These are phyloP conservation scores for Saksenaea vasiformis DNA, from an alignment of 371 early-diverging fungal species.

Conservation along the genomic window DNA sequence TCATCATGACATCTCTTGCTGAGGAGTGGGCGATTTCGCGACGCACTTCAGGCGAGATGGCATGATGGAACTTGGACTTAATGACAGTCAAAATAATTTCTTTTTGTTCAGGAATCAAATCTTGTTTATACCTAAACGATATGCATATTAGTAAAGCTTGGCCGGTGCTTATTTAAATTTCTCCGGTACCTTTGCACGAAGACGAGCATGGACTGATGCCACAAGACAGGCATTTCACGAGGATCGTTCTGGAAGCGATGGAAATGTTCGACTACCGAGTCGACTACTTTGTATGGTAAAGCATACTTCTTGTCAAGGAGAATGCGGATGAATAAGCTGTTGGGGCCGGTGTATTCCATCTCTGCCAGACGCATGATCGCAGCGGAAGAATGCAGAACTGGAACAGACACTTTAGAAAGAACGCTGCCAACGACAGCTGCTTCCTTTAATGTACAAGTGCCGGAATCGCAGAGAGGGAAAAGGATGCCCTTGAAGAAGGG, in stretches of 20 bases:
- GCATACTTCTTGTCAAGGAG: constrained; percentile 98
- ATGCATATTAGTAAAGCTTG: not conserved
- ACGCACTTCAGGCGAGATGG: constrained; percentile 91
- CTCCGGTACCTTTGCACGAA: constrained; percentile 81
- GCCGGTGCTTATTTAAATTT: not conserved
- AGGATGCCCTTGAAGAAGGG: constrained; percentile 98
- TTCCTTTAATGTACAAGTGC: constrained; percentile 94
- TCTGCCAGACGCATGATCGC: constrained; percentile 93
- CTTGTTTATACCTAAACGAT: constrained; percentile 84
- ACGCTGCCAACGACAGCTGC: constrained; percentile 95
- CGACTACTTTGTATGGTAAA: constrained; percentile 95
- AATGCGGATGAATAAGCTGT: constrained; percentile 91
- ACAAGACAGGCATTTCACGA: constrained; percentile 91
- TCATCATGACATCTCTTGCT: constrained; percentile 64
- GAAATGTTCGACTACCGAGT: constrained; percentile 94
- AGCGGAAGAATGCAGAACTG: constrained; percentile 94
- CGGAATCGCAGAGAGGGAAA: constrained; percentile 94
- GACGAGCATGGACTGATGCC: constrained; percentile 95
- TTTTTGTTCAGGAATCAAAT: constrained; percentile 92
- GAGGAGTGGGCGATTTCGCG: constrained; percentile 78
- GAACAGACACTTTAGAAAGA: constrained; percentile 89
- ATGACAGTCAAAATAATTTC: constrained; percentile 85
- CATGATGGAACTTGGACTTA: constrained; percentile 75
- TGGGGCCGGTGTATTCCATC: constrained; percentile 97
- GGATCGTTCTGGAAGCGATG: constrained; percentile 82